Evolutionary conservation across 345 rosid species (phyloP).

Genomic region (Pugionium dolabratum): DNA sequence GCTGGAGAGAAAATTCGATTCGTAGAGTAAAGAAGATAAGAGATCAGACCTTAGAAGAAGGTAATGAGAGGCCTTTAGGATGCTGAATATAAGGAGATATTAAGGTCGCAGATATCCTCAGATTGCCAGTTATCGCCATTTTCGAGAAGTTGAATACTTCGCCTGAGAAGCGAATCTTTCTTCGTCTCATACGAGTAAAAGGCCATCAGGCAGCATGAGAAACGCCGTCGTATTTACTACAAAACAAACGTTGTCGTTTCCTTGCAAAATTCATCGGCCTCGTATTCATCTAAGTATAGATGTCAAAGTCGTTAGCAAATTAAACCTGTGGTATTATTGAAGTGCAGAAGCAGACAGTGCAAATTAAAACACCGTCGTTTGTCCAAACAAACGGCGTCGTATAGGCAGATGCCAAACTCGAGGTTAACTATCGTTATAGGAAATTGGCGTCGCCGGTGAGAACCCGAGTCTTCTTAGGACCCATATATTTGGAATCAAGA

Average conservation of each 20-base stretch:
- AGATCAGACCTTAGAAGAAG: slow-evolving; percentile 61
- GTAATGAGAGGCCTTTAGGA: slow-evolving; percentile 48
- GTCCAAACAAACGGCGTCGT: neutral
- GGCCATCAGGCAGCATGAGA: neutral
- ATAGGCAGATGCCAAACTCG: neutral
- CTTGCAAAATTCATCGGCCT: no score
- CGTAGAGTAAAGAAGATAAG: neutral
- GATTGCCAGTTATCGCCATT: slow-evolving; percentile 69
- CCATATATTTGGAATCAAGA: neutral
- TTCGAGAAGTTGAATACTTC: slow-evolving; percentile 18
- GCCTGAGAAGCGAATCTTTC: slow-evolving; percentile 29
- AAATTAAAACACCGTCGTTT: neutral
- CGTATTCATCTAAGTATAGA: no score
- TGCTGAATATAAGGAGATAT: slow-evolving; percentile 51
- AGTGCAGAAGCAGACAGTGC: neutral
- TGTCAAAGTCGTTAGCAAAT: no score
- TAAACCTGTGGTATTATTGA: no score
- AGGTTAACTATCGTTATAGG: neutral
- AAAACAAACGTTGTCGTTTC: neutral
- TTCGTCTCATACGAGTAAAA: slow-evolving; percentile 15
- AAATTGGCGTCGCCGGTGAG: slow-evolving; percentile 22
- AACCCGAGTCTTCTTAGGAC: slow-evolving; percentile 13
- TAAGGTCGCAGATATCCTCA: slow-evolving; percentile 65
- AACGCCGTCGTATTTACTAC: slow-evolving; percentile 9
- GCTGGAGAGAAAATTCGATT: neutral